phyloP scores from a whole-genome alignment of 768 basidiomycete species.

The Tulasnella calospora region DNA sequence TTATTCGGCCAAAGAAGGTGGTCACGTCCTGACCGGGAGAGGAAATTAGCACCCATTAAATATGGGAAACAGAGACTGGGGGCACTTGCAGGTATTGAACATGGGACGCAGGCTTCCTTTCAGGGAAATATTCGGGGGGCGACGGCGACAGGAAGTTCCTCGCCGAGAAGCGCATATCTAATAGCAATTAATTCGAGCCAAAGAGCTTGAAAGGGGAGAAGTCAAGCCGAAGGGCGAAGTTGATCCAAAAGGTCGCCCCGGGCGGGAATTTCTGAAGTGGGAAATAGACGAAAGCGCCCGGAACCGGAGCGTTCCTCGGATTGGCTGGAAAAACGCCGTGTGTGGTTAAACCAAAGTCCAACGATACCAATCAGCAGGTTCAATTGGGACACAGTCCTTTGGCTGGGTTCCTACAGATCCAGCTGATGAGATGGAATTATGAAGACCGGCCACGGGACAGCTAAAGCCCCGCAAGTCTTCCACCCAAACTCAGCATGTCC shows the following conservation, averaged over 20 bases:
- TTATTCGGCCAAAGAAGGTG: background rate
- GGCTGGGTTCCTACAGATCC: background rate
- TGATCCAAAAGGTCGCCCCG: background rate
- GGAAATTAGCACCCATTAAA: background rate
- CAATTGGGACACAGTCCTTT: background rate
- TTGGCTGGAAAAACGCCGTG: background rate
- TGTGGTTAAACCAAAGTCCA: background rate
- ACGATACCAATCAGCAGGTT: background rate
- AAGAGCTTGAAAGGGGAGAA: slow-evolving; percentile 1
- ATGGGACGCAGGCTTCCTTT: background rate
- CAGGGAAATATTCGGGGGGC: background rate
- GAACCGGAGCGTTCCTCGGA: background rate
- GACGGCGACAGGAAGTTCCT: background rate
- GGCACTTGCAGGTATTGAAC: background rate
- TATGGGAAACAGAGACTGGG: background rate
- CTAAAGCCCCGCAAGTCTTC: background rate
- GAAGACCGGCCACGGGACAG: slow-evolving; percentile 7
- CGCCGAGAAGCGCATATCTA: background rate
- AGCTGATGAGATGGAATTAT: background rate
- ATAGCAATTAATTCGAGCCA: background rate
- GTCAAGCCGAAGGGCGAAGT: background rate
- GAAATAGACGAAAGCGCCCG: background rate
- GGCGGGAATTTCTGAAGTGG: background rate
- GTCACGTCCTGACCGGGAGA: background rate
- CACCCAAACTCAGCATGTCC: slow-evolving; percentile 4